Conservation (phyloP, 176 grass and related monocot genomes). For the Areca catechu region DNA sequence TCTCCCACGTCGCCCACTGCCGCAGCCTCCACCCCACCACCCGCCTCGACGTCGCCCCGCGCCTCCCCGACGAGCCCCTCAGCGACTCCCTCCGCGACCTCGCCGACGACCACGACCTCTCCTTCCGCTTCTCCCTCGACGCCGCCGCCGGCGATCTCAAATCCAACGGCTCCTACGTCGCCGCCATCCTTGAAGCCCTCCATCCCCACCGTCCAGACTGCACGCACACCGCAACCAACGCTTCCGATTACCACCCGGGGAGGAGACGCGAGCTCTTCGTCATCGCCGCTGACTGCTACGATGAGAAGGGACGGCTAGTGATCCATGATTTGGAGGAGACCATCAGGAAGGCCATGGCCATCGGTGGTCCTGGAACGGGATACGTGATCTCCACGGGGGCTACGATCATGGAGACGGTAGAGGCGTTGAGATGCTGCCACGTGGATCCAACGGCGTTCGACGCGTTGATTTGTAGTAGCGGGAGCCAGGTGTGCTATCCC, state of each 20-base stretch:
- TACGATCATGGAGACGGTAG: constrained; percentile 33
- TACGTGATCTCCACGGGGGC: constrained; percentile 64
- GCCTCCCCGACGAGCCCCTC: constrained; percentile 30
- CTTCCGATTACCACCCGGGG: constrained; percentile 17
- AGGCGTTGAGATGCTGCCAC: constrained; percentile 35
- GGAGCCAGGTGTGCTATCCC: constrained; percentile 81
- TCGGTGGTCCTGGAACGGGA: constrained; percentile 20
- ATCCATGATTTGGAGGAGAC: constrained; percentile 25
- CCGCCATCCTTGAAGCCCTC: constrained; percentile 56
- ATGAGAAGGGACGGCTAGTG: constrained; percentile 22
- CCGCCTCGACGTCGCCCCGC: constrained; percentile 26
- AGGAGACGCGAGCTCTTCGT: constrained; percentile 45
- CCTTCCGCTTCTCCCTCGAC: constrained; percentile 61
- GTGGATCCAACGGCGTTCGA: constrained; percentile 50
- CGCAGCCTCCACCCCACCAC: constrained; percentile 26
- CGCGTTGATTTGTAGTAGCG: constrained; percentile 75
- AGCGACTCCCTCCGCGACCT: constrained; percentile 68
- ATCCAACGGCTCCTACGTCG: constrained; percentile 22
- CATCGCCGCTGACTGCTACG: constrained; percentile 55
- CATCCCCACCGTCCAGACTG: constrained; percentile 17
- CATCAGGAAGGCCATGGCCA: constrained; percentile 21
- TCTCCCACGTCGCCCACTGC: constrained; percentile 51
- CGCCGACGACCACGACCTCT: constrained; percentile 26
- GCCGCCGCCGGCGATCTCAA: constrained; percentile 16
- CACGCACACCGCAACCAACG: neutral